These are phyloP conservation scores for Rhizopus delemar DNA, from an alignment of 371 early-diverging fungal genomes.

Conservation along the genomic window DNA sequence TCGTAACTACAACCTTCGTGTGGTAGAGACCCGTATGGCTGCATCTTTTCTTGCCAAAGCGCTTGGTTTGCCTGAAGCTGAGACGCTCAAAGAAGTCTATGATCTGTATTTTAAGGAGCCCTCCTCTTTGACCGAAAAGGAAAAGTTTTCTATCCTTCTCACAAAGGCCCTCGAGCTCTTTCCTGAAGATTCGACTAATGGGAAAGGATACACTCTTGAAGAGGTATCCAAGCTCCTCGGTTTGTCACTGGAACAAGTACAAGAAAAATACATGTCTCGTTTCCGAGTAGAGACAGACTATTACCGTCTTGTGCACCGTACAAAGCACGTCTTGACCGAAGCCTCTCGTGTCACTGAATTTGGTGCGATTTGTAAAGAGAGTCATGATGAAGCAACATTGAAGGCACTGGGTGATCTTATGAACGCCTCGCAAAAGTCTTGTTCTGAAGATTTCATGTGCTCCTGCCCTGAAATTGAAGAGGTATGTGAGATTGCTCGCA, in stretches of 20 bases:
- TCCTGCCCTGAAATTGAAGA: slow-evolving; percentile 86
- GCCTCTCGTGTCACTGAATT: slow-evolving; percentile 83
- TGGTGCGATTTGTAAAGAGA: slow-evolving; percentile 63
- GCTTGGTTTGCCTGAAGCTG: slow-evolving; percentile 45
- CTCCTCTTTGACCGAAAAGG: slow-evolving; percentile 28
- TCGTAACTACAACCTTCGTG: slow-evolving; percentile 89
- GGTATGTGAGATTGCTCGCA: slow-evolving; percentile 70
- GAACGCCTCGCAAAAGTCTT: slow-evolving; percentile 88
- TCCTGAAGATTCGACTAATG: slow-evolving; percentile 32
- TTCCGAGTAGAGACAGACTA: slow-evolving; percentile 71
- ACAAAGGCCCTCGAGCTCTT: slow-evolving; percentile 20
- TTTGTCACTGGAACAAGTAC: slow-evolving; percentile 55
- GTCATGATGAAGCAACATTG: slow-evolving; percentile 27
- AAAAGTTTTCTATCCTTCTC: slow-evolving; percentile 42
- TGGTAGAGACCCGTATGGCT: slow-evolving; percentile 89
- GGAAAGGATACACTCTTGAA: slow-evolving; percentile 60
- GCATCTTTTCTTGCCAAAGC: slow-evolving; percentile 68
- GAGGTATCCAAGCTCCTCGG: slow-evolving; percentile 66
- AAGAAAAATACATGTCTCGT: slow-evolving; percentile 63
- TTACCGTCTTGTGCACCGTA: slow-evolving; percentile 78
- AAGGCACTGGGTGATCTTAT: slow-evolving; percentile 77
- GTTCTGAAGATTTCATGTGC: slow-evolving; percentile 83
- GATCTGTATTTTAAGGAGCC: slow-evolving; percentile 57
- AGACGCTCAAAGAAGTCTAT: slow-evolving; percentile 68
- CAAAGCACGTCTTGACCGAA: slow-evolving; percentile 84